Conservation (phyloP, 345 rosid species). For the Gossypioides kirkii region DNA sequence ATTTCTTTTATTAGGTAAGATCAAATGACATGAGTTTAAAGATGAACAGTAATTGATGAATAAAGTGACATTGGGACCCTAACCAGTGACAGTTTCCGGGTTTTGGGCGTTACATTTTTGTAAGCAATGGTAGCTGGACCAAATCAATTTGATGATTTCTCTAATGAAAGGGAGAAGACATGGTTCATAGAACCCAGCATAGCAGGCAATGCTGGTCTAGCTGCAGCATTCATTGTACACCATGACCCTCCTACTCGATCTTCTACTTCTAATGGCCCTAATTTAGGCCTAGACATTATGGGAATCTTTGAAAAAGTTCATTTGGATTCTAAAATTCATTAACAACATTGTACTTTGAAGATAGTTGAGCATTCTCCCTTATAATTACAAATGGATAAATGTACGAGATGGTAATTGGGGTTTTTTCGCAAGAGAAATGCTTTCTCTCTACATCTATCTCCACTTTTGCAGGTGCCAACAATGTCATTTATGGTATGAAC, state of each 20-base stretch:
- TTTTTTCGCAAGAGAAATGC: too few species aligned
- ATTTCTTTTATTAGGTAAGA: too few species aligned
- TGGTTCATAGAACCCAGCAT: constrained; percentile 43
- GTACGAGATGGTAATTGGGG: too few species aligned
- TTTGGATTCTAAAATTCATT: background rate
- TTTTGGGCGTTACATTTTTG: too few species aligned
- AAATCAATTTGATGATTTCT: constrained; percentile 30
- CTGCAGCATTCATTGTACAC: constrained; percentile 51
- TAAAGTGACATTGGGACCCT: too few species aligned
- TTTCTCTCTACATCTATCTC: too few species aligned
- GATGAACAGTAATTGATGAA: too few species aligned
- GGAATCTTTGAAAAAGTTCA: constrained; percentile 38
- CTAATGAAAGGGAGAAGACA: constrained; percentile 35
- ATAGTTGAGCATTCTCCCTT: too few species aligned
- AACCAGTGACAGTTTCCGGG: too few species aligned
- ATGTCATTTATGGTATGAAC: background rate
- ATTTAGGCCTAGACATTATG: constrained; percentile 35
- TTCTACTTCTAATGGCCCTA: constrained; percentile 5
- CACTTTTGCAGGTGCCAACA: too few species aligned
- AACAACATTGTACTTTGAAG: background rate
- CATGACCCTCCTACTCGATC: constrained; percentile 36
- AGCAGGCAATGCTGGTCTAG: constrained; percentile 39
- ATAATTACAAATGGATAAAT: too few species aligned
- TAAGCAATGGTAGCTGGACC: constrained; percentile 49
- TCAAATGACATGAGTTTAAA: too few species aligned